These are phyloP conservation scores for Euphorbia tirucalli DNA, from an alignment of 345 rosid genomes.

Conservation along the genomic window DNA sequence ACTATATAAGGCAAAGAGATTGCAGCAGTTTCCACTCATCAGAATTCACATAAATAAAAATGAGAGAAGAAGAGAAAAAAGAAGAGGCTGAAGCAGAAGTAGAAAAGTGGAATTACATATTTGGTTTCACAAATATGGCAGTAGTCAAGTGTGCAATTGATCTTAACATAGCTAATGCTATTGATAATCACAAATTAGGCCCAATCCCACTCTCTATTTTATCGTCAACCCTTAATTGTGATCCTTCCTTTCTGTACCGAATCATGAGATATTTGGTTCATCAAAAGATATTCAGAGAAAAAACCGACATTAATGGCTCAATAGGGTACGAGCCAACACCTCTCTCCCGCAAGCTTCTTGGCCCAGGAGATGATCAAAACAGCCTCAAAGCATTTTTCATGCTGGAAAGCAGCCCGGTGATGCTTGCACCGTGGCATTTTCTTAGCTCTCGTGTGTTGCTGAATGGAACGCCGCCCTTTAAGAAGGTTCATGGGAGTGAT, in stretches of 20 bases:
- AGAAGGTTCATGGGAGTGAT: constrained; percentile 47
- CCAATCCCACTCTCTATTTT: constrained; percentile 53
- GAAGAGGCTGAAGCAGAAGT: constrained; percentile 44
- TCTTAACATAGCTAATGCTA: constrained; percentile 62
- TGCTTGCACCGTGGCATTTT: constrained; percentile 59
- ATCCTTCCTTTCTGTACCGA: constrained; percentile 48
- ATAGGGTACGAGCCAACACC: constrained; percentile 47
- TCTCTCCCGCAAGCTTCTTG: constrained; percentile 52
- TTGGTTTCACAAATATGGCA: constrained; percentile 54
- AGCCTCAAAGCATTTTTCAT: constrained; percentile 42
- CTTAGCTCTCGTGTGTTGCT: constrained; percentile 41
- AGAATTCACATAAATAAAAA: background rate
- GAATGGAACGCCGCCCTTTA: constrained; percentile 37
- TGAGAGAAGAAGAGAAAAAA: background rate
- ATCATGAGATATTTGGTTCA: constrained; percentile 66
- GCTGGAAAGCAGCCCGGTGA: constrained; percentile 45
- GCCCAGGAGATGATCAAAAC: constrained; percentile 31
- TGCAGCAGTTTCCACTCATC: no score
- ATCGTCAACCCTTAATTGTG: constrained; percentile 46
- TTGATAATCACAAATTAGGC: constrained; percentile 42
- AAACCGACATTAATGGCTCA: constrained; percentile 19
- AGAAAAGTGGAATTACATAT: constrained; percentile 52
- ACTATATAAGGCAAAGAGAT: background rate
- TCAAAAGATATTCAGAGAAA: constrained; percentile 41
- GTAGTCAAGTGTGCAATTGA: constrained; percentile 77